phyloP scores from a whole-genome alignment of 148 eudicot genomes.

The Euryodendron excelsum region DNA sequence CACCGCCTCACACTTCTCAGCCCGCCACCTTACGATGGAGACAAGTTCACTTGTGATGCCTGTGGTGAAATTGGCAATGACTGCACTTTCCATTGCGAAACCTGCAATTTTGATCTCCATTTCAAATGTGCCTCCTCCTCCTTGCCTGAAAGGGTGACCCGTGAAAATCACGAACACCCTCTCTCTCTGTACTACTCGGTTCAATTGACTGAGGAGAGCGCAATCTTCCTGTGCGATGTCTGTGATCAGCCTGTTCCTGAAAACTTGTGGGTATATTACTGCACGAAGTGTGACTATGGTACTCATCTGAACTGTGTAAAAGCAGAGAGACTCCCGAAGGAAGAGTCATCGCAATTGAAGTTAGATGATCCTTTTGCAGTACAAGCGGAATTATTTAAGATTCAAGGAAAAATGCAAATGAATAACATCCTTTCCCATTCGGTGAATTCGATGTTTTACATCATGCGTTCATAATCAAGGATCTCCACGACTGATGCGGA shows the following conservation, averaged over 20 bases:
- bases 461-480: too few relatives aligned
- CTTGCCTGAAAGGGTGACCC: conserved; percentile 13
- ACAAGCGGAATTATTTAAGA: too few relatives aligned
- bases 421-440: too few relatives aligned
- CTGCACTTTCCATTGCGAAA: conserved; percentile 32
- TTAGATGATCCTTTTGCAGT: too few relatives aligned
- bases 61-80: conserved; percentile 24
- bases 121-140: conserved; percentile 22
- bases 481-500: too few relatives aligned
- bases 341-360: too few relatives aligned
- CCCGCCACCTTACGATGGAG: conserved; percentile 18
- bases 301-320: conserved; percentile 20
- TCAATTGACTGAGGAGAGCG: neutral
- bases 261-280: conserved; percentile 16
- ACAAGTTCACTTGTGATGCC: conserved; percentile 36
- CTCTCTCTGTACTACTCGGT: conserved; percentile 15
- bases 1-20: conserved; percentile 35
- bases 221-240: conserved; percentile 16
- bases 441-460: too few relatives aligned
- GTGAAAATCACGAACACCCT: conserved; percentile 21
- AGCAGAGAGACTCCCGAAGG: neutral
- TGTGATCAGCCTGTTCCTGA: neutral
- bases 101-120: conserved; percentile 40
- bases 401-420: too few relatives aligned
- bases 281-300: conserved; percentile 16